Base-by-base conservation (phyloP, 805 yeast species). In the Candida nemodendra region DNA sequence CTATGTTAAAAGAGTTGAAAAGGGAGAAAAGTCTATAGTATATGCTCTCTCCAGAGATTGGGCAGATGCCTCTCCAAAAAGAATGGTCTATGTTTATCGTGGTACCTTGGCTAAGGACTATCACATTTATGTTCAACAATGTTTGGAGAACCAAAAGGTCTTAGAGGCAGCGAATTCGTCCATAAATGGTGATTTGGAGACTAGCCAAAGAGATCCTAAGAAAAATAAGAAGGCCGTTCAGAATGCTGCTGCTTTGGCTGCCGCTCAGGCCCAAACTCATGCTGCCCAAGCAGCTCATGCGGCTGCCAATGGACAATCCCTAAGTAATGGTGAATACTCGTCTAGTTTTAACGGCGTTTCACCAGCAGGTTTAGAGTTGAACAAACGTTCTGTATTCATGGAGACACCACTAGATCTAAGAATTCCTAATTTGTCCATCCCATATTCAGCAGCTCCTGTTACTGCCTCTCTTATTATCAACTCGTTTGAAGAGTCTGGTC, bases 21-120 rank as follows among this genome's bases (percentile, higher is more conserved):
- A 84, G 55, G 93, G 93, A 48, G 95, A 85, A 57, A 71, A 78
- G 44, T 72, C 78, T 29, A 69, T 85, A 52, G 74, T 74, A 40
- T 85, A 85, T 59, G 87, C 91, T 14, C 64, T 85, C 29, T 80
- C 88, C 1, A 76, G 95, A 64, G 93, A 85, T 60, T 85, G 95
- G 95, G 91, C 95, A 3, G 91, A 84, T 59, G 88, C 91, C 13
- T 79, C 88, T 2, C 95, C 95, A 35, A 81, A 85, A 54, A 72
- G 95, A 67, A 85, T 85, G 95, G 89, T 85, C 18, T 85, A 85
- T 54, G 89, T 84, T 34, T 85, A 85, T 60, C 77, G 93, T 53
- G 95, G 95, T 26, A 64, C 83, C 19, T 67, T 85, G 44, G 76
- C 91, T 21, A 71, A 78, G n/a, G 90, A 84, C 56, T 85, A 81